Evolutionary conservation across 1,139 yeast species (phyloP), one percentile per base, ranked within the genome.

Genomic region (Kodamaea alishanica): DNA sequence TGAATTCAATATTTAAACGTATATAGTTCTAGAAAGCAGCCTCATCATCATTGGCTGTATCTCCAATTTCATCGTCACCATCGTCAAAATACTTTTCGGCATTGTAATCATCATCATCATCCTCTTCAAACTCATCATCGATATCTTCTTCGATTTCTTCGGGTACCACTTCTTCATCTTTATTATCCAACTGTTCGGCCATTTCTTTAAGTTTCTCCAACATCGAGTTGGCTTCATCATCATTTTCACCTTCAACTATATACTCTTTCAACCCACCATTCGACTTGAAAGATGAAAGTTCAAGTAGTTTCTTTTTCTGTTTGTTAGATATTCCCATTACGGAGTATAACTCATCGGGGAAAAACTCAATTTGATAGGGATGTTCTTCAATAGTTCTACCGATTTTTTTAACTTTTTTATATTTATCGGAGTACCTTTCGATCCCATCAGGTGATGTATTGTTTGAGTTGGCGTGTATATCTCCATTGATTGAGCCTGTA

Each of bases 381-480:
- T 87, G 94, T 42, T 86, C 95, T 48, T 83, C 84, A 11, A 85
- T 77, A 3, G 94, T 81, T 40, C 84, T 73, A 1, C 92, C 92
- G n/a, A 82, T 75, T 52, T 77, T 82, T 41, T 86, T 76, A 46
- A 79, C 81, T 55, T 84, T 84, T 49, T 84, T 71, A 57, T 83
- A 86, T 53, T 70, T 73, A 57, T 86, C 95, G 3, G 89, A 77
- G 55, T 84, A 84, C 51, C 95, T 70, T 51, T 80, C 77, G 30
- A 86, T 75, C 0, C 88, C 88, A 55, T 83, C 75, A 0, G 65
- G 56, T 2, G 61, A 55, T 3, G 51, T 44, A 6, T 51, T 49
- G 7, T 50, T 45, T 20, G 45, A 30, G 28, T 37, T 41, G 6
- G 35, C 30, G 26, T 46, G 41, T 24, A 44, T 40, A 12, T 52